These are phyloP conservation scores for Ulmus americana DNA, from an alignment of 331 rosid genomes.

Conservation along the genomic window DNA sequence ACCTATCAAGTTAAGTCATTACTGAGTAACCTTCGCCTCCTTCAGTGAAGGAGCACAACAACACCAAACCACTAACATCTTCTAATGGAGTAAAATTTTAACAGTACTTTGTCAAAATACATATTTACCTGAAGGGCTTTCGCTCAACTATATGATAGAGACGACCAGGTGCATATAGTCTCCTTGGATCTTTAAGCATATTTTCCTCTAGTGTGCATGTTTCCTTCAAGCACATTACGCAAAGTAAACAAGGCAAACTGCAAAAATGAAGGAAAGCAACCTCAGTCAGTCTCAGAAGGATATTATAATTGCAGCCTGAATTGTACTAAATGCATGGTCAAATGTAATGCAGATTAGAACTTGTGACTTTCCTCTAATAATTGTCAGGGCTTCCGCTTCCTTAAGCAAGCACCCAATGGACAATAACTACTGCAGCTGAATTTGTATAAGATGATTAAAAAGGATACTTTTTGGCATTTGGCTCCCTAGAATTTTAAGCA, in stretches of 20 bases:
- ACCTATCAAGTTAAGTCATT: neutral
- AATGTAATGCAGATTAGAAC: neutral
- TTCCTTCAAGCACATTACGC: conserved; percentile 81
- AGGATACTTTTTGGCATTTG: too few relatives aligned
- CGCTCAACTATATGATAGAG: conserved; percentile 94
- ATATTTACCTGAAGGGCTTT: conserved; percentile 76
- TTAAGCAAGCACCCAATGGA: too few relatives aligned
- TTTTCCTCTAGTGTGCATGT: conserved; percentile 84
- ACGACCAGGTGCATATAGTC: conserved; percentile 91
- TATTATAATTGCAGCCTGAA: conserved; percentile 8
- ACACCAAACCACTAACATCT: neutral
- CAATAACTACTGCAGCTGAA: too few relatives aligned
- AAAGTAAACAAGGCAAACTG: conserved; percentile 91
- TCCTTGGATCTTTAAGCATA: conserved; percentile 82
- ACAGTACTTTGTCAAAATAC: neutral
- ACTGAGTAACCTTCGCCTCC: neutral
- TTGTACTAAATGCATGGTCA: neutral
- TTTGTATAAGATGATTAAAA: too few relatives aligned
- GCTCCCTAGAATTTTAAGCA: too few relatives aligned
- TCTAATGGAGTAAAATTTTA: neutral
- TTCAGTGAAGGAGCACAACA: neutral
- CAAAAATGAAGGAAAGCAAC: conserved; percentile 26
- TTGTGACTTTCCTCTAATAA: neutral
- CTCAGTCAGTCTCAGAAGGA: conserved; percentile 16
- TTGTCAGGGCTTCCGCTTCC: neutral